Conservation (phyloP, 2,329 filamentous ascomycete genomes). For the Cladosporium sp. region DNA sequence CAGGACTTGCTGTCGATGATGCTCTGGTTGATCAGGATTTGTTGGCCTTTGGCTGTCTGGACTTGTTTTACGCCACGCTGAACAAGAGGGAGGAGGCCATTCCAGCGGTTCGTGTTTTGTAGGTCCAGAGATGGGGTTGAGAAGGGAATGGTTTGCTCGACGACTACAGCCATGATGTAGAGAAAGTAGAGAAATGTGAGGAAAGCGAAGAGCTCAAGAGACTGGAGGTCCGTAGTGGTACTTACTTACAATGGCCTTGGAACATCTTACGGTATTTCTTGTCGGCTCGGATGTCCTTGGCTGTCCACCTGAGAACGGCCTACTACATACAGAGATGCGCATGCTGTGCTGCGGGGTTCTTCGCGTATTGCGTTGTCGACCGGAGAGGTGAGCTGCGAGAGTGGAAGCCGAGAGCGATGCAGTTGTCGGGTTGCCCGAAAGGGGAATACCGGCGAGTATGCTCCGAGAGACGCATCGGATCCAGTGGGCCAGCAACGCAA, state of each 20-base stretch:
- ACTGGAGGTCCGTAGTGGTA: not conserved
- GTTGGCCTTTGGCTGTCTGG: slow-evolving; percentile 32
- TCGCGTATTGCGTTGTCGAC: not conserved
- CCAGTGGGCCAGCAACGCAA: not conserved
- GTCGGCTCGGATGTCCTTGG: slow-evolving; percentile 10
- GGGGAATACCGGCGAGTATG: not conserved
- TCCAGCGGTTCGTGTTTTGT: slow-evolving; percentile 36
- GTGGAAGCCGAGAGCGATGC: not conserved
- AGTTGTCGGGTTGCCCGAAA: not conserved
- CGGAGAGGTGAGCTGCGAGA: not conserved
- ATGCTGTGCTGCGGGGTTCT: slow-evolving; percentile 15
- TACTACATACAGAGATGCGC: slow-evolving; percentile 19
- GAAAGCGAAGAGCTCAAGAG: not conserved
- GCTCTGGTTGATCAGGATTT: slow-evolving; percentile 35
- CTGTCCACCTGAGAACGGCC: slow-evolving; percentile 9
- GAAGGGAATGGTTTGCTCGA: slow-evolving; percentile 40
- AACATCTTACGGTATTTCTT: slow-evolving; percentile 10
- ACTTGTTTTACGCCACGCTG: slow-evolving; percentile 33
- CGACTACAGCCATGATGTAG: slow-evolving; percentile 37
- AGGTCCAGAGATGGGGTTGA: slow-evolving; percentile 31
- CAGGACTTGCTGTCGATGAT: slow-evolving; percentile 30
- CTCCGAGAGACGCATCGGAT: not conserved
- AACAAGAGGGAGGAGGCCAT: slow-evolving; percentile 36
- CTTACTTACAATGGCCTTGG: slow-evolving; percentile 2
- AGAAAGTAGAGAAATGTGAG: not conserved